Conservation (phyloP, 2,329 filamentous ascomycete genomes). For the Kalaharituber pfeilii region DNA sequence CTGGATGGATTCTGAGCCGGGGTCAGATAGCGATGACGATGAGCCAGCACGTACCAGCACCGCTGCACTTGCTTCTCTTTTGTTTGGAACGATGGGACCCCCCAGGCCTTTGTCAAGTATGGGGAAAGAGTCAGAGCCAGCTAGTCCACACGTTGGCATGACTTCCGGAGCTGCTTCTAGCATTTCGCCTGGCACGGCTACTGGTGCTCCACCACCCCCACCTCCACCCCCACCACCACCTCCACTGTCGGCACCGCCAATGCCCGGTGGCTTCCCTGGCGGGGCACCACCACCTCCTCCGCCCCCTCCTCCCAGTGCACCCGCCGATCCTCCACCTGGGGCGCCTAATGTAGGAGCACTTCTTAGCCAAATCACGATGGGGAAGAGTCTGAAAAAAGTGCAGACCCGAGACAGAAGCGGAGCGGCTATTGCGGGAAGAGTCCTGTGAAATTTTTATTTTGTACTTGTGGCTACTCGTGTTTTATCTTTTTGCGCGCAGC, state of each 20-base stretch:
- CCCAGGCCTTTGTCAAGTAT: constrained; percentile 73
- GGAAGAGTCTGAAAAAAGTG: constrained; percentile 67
- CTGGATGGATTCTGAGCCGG: constrained; percentile 52
- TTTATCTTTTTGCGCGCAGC: no score
- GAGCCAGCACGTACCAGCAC: constrained; percentile 65
- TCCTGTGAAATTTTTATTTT: no score
- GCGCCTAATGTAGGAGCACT: constrained; percentile 36
- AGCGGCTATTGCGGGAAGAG: constrained; percentile 56
- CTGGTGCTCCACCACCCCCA: constrained; percentile 28
- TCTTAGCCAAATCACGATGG: constrained; percentile 66
- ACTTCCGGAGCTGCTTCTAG: constrained; percentile 31
- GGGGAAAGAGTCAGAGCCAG: constrained; percentile 44
- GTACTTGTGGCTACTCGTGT: no score
- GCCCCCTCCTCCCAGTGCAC: constrained; percentile 21
- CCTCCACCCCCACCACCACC: constrained; percentile 28
- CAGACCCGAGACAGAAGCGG: constrained; percentile 72
- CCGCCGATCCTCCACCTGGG: constrained; percentile 27
- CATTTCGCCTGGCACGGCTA: constrained; percentile 29
- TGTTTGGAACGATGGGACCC: constrained; percentile 87
- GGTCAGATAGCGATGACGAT: constrained; percentile 61
- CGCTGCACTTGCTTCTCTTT: constrained; percentile 79
- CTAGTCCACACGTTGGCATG: constrained; percentile 24
- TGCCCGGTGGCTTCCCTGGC: constrained; percentile 18
- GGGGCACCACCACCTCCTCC: constrained; percentile 24
- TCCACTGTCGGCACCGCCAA: constrained; percentile 21